phyloP scores from a whole-genome alignment of 495 filamentous ascomycete genomes.

The Penicillium pancosmium region DNA sequence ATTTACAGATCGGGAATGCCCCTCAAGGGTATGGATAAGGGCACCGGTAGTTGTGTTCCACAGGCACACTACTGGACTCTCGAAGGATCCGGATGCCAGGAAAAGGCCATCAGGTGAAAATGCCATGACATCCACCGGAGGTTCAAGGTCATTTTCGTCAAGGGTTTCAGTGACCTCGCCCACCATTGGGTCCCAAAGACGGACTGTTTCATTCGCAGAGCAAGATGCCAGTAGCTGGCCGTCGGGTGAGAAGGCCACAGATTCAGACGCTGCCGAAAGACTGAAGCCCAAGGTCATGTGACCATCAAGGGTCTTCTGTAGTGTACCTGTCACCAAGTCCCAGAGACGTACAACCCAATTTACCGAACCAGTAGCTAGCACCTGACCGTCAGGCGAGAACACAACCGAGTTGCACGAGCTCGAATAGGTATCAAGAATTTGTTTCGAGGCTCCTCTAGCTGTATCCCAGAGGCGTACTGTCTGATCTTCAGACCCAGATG shows the following conservation, averaged over 20 bases:
- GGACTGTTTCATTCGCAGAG: slow-evolving; percentile 20
- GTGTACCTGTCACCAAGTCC: slow-evolving; percentile 18
- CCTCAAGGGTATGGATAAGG: slow-evolving; percentile 15
- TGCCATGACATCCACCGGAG: background rate
- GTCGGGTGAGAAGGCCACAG: slow-evolving; percentile 28
- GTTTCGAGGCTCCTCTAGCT: slow-evolving; percentile 8
- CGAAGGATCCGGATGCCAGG: background rate
- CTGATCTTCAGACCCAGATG: slow-evolving; percentile 23
- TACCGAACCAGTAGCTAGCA: slow-evolving; percentile 30
- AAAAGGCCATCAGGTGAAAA: background rate
- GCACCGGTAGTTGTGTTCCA: slow-evolving; percentile 13
- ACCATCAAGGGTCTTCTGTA: slow-evolving; percentile 9
- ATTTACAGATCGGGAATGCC: slow-evolving; percentile 6
- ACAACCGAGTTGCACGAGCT: slow-evolving; percentile 17
- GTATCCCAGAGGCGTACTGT: slow-evolving; percentile 33
- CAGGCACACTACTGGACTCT: background rate
- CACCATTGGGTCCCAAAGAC: slow-evolving; percentile 28
- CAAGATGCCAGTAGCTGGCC: slow-evolving; percentile 20
- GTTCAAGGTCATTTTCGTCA: background rate
- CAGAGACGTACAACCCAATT: slow-evolving; percentile 39
- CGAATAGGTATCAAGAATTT: slow-evolving; percentile 27
- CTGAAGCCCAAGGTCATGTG: slow-evolving; percentile 11
- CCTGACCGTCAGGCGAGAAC: slow-evolving; percentile 37
- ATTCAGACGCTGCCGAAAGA: slow-evolving; percentile 1
- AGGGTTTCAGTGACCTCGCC: background rate